These are phyloP conservation scores for Pythium grandisporangium DNA, from an alignment of 352 stramenopile species.

Conservation along the genomic window DNA sequence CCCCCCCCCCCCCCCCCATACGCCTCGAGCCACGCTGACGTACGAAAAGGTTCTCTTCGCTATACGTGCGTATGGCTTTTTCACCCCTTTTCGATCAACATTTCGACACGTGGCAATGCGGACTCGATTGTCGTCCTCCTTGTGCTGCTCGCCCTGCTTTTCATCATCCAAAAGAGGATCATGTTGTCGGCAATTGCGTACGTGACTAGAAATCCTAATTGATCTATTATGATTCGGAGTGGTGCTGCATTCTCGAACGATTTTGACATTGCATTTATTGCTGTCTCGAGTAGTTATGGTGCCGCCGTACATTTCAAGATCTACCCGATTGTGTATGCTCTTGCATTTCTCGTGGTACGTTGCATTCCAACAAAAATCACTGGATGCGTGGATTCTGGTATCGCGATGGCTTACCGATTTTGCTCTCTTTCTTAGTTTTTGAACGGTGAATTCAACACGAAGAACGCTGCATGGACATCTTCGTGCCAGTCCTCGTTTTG, in stretches of 20 bases:
- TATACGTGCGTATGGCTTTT: constrained; percentile 93
- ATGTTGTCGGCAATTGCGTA: constrained; percentile 63
- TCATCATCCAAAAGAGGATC: constrained; percentile 77
- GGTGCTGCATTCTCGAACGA: too few species aligned
- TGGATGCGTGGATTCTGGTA: not conserved
- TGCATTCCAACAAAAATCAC: not conserved
- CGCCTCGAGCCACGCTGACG: too few species aligned
- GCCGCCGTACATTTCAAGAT: constrained; percentile 98
- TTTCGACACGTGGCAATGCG: constrained; percentile 97
- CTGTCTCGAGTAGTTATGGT: constrained; percentile 64
- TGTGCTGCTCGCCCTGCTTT: constrained; percentile 87
- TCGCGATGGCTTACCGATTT: too few species aligned
- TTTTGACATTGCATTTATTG: too few species aligned
- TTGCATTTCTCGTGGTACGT: constrained; percentile 80
- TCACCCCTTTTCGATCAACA: constrained; percentile 98
- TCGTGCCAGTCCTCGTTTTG: constrained; percentile 43
- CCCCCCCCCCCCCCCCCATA: too few species aligned
- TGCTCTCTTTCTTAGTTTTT: constrained; percentile 34
- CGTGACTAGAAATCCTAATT: constrained; percentile 4
- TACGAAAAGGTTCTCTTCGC: constrained; percentile 32
- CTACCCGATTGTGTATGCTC: constrained; percentile 97
- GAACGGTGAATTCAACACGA: constrained; percentile 41
- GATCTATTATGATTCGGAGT: not conserved
- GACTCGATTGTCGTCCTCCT: constrained; percentile 93
- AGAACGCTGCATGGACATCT: constrained; percentile 34